Evolutionary conservation across 106 monocot genomes (phyloP).

Genomic region (Acorus gramineus): DNA sequence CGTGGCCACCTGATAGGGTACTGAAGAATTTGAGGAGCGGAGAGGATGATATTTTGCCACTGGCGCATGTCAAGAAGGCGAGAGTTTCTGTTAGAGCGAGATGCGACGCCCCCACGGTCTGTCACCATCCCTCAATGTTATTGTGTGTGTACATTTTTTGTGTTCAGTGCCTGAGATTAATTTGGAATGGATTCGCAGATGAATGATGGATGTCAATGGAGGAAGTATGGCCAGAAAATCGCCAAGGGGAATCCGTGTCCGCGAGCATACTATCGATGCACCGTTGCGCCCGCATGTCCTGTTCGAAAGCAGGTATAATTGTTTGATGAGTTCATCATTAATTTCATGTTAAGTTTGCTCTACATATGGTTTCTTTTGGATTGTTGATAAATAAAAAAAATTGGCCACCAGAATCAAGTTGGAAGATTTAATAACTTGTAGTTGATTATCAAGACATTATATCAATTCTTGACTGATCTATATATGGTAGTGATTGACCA

Average conservation of each 20-base stretch:
- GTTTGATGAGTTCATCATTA: too few relatives aligned
- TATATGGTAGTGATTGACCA: too few relatives aligned
- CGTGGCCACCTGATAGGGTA: slow-evolving; percentile 33
- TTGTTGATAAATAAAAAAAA: too few relatives aligned
- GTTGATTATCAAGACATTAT: too few relatives aligned
- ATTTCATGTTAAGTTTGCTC: too few relatives aligned
- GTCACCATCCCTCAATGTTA: neutral
- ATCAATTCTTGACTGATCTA: too few relatives aligned
- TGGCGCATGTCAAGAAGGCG: slow-evolving; percentile 1
- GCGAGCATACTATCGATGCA: slow-evolving; percentile 85
- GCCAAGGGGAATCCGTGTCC: slow-evolving; percentile 95
- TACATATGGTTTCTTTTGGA: too few relatives aligned
- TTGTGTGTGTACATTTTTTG: neutral
- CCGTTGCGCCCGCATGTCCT: slow-evolving; percentile 73
- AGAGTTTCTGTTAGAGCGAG: slow-evolving; percentile 6
- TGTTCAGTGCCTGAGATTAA: too few relatives aligned
- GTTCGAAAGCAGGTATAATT: slow-evolving; percentile 77
- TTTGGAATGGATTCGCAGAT: slow-evolving; percentile 25
- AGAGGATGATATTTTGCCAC: slow-evolving; percentile 29
- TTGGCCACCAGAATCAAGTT: too few relatives aligned
- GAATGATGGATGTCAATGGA: slow-evolving; percentile 96
- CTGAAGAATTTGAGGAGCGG: slow-evolving; percentile 16
- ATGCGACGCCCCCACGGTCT: slow-evolving; percentile 3
- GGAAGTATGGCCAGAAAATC: slow-evolving; percentile 94
- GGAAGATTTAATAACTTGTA: too few relatives aligned